Conservation (phyloP, 2,329 filamentous ascomycete genomes). For the Penicillium janthinellum region DNA sequence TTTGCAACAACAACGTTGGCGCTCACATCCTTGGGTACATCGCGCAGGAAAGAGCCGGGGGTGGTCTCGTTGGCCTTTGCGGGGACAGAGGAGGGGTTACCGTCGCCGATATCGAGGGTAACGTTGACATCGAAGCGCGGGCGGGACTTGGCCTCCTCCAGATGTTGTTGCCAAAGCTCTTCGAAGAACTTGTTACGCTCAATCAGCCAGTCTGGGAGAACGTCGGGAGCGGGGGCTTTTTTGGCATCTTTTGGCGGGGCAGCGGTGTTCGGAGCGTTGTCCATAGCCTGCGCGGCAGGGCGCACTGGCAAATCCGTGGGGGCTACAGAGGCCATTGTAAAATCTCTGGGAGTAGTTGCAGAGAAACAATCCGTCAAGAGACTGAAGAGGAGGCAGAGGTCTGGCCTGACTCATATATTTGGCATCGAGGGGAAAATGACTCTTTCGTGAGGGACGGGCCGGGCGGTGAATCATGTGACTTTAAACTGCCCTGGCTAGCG, state of each 20-base stretch:
- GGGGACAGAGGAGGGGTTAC: constrained; percentile 42
- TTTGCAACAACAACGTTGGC: constrained; percentile 80
- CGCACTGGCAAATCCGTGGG: constrained; percentile 42
- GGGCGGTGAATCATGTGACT: constrained; percentile 40
- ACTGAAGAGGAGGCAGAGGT: constrained; percentile 9
- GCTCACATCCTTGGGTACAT: constrained; percentile 85
- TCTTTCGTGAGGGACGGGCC: constrained; percentile 20
- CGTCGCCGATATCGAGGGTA: constrained; percentile 47
- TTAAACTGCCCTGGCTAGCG: constrained; percentile 40
- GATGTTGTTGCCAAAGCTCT: constrained; percentile 79
- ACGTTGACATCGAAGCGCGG: constrained; percentile 53
- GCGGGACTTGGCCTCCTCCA: constrained; percentile 68
- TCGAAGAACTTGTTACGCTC: constrained; percentile 87
- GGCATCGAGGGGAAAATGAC: constrained; percentile 27
- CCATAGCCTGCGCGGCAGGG: constrained; percentile 34
- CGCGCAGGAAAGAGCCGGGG: constrained; percentile 72
- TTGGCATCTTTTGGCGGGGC: constrained; percentile 39
- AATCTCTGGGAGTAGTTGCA: constrained; percentile 18
- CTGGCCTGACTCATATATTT: constrained; percentile 16
- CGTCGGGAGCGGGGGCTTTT: constrained; percentile 32
- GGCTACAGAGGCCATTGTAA: constrained; percentile 38
- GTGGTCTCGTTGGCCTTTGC: constrained; percentile 92
- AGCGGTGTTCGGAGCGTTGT: constrained; percentile 28
- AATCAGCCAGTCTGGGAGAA: constrained; percentile 74
- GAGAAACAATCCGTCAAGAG: constrained; percentile 27